Conservation (phyloP, 2,329 filamentous ascomycete species). For the Ascochyta koolunga region DNA sequence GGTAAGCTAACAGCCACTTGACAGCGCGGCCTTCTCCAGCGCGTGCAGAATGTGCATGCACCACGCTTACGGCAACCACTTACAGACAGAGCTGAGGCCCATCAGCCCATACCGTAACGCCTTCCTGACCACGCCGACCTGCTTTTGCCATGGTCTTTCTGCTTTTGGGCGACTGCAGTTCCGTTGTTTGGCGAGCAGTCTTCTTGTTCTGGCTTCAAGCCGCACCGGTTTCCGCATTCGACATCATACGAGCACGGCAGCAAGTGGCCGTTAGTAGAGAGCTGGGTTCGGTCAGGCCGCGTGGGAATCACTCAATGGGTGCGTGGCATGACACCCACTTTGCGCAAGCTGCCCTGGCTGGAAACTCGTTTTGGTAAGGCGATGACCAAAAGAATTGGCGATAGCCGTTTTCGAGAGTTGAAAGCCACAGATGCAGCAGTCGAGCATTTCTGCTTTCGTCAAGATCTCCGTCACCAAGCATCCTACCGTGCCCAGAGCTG, state of each 20-base stretch:
- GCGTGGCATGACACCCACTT: slow-evolving; percentile 8
- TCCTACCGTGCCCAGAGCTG: neutral
- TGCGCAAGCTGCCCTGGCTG: slow-evolving; percentile 1
- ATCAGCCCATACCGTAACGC: slow-evolving; percentile 4
- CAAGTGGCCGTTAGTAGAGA: slow-evolving; percentile 16
- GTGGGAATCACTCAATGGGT: slow-evolving; percentile 5
- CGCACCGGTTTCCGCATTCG: slow-evolving; percentile 6
- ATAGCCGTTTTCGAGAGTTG: neutral
- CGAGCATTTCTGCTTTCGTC: neutral
- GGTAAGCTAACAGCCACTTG: slow-evolving; percentile 7
- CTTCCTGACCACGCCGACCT: neutral
- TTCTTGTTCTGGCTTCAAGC: neutral
- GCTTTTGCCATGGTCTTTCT: neutral
- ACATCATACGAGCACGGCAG: slow-evolving; percentile 4
- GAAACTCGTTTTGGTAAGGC: slow-evolving; percentile 1
- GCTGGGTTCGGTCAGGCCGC: slow-evolving; percentile 10
- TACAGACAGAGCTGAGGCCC: neutral
- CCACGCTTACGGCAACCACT: neutral
- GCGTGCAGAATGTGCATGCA: slow-evolving; percentile 13
- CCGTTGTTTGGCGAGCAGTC: neutral
- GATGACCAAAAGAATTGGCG: slow-evolving; percentile 1
- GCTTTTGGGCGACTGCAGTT: slow-evolving; percentile 8
- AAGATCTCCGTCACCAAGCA: neutral
- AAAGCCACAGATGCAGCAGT: neutral
- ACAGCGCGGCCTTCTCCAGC: slow-evolving; percentile 5